Evolutionary conservation across 805 yeast species (phyloP).

Genomic region (Metschnikowia henanensis): DNA sequence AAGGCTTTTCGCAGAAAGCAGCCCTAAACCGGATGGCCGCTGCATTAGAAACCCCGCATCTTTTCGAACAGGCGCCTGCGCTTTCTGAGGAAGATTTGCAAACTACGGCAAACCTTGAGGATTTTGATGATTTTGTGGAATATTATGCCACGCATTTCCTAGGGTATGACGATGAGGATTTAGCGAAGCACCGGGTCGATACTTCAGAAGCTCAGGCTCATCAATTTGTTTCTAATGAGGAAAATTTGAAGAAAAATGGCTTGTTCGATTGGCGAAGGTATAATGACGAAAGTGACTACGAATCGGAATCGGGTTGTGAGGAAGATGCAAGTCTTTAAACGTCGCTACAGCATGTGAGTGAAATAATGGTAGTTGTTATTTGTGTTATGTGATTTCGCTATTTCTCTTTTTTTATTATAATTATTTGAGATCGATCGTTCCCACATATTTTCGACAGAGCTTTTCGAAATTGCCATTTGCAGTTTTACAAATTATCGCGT

Average conservation of each 20-base stretch:
- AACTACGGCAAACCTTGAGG: conserved; percentile 10
- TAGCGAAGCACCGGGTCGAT: conserved; percentile 6
- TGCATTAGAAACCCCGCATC: background rate
- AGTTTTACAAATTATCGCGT: too few relatives aligned
- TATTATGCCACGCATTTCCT: conserved; percentile 14
- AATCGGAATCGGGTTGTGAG: conserved; percentile 3
- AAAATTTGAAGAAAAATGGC: too few relatives aligned
- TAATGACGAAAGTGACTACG: conserved; percentile 16
- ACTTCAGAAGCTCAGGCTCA: background rate
- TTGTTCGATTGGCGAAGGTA: conserved; percentile 13
- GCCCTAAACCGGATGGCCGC: too few relatives aligned
- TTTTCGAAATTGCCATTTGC: too few relatives aligned
- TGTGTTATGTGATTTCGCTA: too few relatives aligned
- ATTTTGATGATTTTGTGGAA: conserved; percentile 18
- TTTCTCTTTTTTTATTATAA: too few relatives aligned
- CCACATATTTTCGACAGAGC: too few relatives aligned
- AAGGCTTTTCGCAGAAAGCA: too few relatives aligned
- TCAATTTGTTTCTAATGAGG: too few relatives aligned
- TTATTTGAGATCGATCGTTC: too few relatives aligned
- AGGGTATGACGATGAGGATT: conserved; percentile 9
- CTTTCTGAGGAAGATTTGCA: conserved; percentile 6
- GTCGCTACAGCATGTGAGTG: too few relatives aligned
- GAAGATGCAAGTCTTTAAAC: background rate
- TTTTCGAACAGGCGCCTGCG: background rate
- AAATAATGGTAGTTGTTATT: too few relatives aligned